Conservation (phyloP, 495 filamentous ascomycete species). For the Trichoderma gamsii region DNA sequence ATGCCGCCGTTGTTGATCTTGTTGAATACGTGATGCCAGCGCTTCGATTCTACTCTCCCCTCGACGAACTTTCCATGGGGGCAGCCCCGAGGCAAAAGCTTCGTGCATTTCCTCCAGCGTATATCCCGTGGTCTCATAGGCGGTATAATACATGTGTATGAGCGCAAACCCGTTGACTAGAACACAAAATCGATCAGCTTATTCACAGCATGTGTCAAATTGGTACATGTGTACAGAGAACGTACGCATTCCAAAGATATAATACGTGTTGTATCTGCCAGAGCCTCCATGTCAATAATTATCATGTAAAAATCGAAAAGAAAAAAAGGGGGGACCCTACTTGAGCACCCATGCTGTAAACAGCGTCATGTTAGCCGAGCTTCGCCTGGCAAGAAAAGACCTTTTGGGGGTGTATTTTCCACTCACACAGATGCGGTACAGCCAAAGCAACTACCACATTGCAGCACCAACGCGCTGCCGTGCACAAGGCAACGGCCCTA, state of each 20-base stretch:
- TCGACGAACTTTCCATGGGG: conserved; percentile 41
- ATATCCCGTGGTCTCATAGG: conserved; percentile 73
- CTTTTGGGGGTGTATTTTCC: conserved; percentile 34
- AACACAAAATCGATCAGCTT: neutral
- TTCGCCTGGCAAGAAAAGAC: neutral
- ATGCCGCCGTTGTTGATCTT: neutral
- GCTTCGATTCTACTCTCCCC: conserved; percentile 43
- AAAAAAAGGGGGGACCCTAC: neutral
- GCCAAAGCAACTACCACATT: conserved; percentile 60
- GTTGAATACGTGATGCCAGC: conserved; percentile 47
- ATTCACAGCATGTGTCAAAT: neutral
- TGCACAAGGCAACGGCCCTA: conserved; percentile 58
- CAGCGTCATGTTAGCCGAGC: neutral
- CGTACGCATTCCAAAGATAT: conserved; percentile 54
- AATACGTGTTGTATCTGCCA: conserved; percentile 50
- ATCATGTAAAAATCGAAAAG: neutral
- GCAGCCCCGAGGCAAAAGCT: conserved; percentile 48
- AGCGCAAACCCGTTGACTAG: conserved; percentile 59
- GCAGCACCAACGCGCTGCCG: conserved; percentile 64
- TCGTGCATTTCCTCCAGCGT: conserved; percentile 65
- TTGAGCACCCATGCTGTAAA: neutral
- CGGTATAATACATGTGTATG: conserved; percentile 60
- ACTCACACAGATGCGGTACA: conserved; percentile 47
- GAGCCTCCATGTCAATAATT: neutral
- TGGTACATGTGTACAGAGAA: neutral